Base-by-base conservation (phyloP, 1,139 yeast genomes). In the Cylindricascospora bacillispora region DNA sequence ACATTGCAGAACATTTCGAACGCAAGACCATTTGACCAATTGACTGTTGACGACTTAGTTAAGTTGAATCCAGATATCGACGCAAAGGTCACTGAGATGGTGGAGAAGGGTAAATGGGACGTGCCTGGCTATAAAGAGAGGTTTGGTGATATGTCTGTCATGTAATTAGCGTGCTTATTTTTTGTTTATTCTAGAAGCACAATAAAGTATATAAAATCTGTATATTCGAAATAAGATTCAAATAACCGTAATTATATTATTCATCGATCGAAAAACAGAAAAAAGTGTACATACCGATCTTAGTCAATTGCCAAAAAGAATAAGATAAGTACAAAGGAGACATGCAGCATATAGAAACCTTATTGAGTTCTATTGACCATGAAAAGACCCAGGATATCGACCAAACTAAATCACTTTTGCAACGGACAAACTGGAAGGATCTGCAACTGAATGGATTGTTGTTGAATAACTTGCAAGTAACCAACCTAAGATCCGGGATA, bases 81-180 rank as follows among this genome's bases (percentile, higher is more conserved):
- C 56, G 89, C 82, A 52, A 89, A 89, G 78, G 95, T 86, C 49
- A 72, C 69, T 54, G 83, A 83, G 65, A 79, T 89, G 92, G 86
- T 89, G 53, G 76, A 79, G 73, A 79, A 85, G 71, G 95, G 95
- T 63, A 81, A 82, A 67, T 86, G 95, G 93, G 85, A 82, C 55
- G 93, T 86, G 49, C 97, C 98, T 51, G 95, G 95, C 51, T 89
- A 89, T 76, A 79, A 80, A 65, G 97, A 86, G 63, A 86, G 83
- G 73, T 86, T 85, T 62, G 95, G 95, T 60, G 83, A 81, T 62
- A 73, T 85, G 65, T 81, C 89, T 54, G 83, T 82, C 61, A 85
- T 86, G 95, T 86, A 73, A 64, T 53, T 4, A 20, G 24, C 19
- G 22, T 26, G 15, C 17, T n/a, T 13, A 20, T 17, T 14, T n/a